Conservation (phyloP, 164 flowering plant genomes). For the Sextonia rubra region DNA sequence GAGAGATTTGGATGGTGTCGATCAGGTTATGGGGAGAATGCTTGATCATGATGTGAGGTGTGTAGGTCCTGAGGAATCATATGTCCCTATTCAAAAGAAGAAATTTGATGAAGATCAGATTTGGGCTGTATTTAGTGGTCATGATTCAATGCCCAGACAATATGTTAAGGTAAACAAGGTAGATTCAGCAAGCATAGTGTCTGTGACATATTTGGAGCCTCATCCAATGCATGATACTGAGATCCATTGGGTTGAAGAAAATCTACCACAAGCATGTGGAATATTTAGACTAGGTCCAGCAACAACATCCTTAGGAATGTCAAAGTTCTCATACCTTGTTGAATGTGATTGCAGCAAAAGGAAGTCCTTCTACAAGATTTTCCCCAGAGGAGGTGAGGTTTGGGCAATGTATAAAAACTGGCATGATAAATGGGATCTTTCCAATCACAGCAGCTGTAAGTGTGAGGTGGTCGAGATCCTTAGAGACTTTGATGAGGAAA, state of each 20-base stretch:
- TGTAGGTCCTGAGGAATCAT: not conserved
- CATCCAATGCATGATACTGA: slow-evolving; percentile 23
- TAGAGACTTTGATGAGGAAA: slow-evolving; percentile 29
- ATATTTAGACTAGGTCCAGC: slow-evolving; percentile 21
- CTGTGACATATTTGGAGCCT: slow-evolving; percentile 40
- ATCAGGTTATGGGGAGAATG: not conserved
- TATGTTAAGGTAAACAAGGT: slow-evolving; percentile 29
- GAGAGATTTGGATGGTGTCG: not conserved
- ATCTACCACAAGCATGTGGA: slow-evolving; percentile 36
- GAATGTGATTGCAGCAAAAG: slow-evolving; percentile 18
- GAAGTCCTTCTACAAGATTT: slow-evolving; percentile 28
- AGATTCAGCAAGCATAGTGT: slow-evolving; percentile 25
- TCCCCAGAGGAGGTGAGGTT: slow-evolving; percentile 48
- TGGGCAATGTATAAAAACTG: slow-evolving; percentile 55
- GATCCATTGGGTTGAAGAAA: slow-evolving; percentile 24
- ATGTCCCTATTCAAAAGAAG: not conserved
- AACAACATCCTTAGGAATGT: slow-evolving; percentile 19
- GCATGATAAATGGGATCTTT: slow-evolving; percentile 36
- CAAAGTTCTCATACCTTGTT: slow-evolving; percentile 34
- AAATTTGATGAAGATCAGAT: slow-evolving; percentile 36
- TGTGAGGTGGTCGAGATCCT: slow-evolving; percentile 35
- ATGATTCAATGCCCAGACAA: slow-evolving; percentile 40
- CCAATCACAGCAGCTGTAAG: slow-evolving; percentile 16
- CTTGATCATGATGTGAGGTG: not conserved
- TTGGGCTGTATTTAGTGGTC: slow-evolving; percentile 45